Evolutionary conservation across 192 early-diverging fungal genomes (phyloP), one percentile per base, ranked within the genome.

Genomic region (Podila epicladia): DNA sequence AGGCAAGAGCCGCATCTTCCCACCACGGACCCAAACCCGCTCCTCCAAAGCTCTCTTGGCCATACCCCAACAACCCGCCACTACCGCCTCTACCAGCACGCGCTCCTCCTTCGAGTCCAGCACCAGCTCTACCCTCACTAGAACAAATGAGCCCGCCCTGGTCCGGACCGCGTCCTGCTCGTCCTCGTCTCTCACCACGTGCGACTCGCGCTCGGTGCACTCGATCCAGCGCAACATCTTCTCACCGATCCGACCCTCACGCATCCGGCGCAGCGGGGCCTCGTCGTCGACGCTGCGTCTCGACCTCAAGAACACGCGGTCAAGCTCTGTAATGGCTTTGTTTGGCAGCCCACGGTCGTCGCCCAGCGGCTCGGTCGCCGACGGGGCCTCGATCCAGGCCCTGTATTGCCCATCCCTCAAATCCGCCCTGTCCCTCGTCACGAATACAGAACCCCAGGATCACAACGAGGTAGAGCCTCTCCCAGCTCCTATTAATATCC

Each of bases 321-420:
- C 71, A 1, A 65, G 62, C 26, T 75, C 74, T 0, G 45, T 75
- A 17, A 38, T 75, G 29, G 73, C 58, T 11, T 55, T 75, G 13
- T 75, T 68, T 49, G 73, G 73, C 17, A 75, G 73, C 22, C 60
- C 74, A 19, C 63, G 55, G 32, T 75, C 74, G 0, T 75, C 67
- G 20, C 74, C 74, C 26, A 65, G 69, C 17, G 67, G 67, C 0
- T 69, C 66, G 1, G 31, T 75, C 32, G 55, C 45, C 33, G 74
- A 75, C 45, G 67, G 66, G 2, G 74, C 74, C 0, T 75, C 74
- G 8, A 63, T 64, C 6, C 74, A 49, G 26, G 74, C 74, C 26
- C 64, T 75, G 0, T 75, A 69, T n/a, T 69, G 62, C 28, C 53
- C 29, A 3, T 75, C 74, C 20, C 3, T 75, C 31, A 69, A 69